A percentile compares a stretch with the other conserved stretches of the same genome.
Conservation (phyloP, 306 rosid species). For the Pyrus bretschneideri region DNA sequence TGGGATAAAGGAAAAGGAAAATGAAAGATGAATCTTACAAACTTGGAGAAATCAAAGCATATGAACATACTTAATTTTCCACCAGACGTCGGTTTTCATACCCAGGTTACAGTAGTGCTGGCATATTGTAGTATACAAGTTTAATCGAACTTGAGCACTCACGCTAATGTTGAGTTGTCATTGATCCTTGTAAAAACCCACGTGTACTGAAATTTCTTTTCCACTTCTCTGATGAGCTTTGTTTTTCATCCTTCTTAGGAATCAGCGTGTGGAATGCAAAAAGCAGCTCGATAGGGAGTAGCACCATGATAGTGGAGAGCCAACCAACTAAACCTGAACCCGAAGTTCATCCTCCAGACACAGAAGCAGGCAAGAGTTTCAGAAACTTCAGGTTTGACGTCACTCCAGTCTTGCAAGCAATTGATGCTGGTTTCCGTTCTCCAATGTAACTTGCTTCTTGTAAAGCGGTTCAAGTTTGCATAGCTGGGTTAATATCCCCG, state of each 20-base stretch:
- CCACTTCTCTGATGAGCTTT: slow-evolving; percentile 17
- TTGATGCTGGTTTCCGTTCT: slow-evolving; percentile 60
- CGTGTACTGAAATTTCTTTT: neutral
- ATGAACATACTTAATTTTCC: neutral
- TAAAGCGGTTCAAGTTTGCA: slow-evolving; percentile 23
- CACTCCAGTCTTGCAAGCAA: slow-evolving; percentile 55
- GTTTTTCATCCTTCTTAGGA: slow-evolving; percentile 38
- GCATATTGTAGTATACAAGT: neutral
- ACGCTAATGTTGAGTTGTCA: neutral
- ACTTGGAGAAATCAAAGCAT: neutral
- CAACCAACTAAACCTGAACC: slow-evolving; percentile 51
- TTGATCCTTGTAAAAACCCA: neutral
- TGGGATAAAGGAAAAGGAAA: neutral
- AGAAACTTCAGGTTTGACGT: slow-evolving; percentile 69
- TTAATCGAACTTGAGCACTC: neutral
- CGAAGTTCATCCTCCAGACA: slow-evolving; percentile 31
- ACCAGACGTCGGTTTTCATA: neutral
- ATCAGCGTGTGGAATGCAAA: slow-evolving; percentile 77
- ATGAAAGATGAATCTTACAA: neutral
- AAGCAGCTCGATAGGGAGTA: slow-evolving; percentile 48
- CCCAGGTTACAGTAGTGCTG: neutral
- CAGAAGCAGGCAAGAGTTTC: slow-evolving; percentile 60
- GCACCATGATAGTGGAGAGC: slow-evolving; percentile 42
- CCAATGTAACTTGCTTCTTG: slow-evolving; percentile 30
- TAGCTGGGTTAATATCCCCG: slow-evolving; percentile 17